These are phyloP conservation scores for Delphinella strobiligena DNA, from an alignment of 2,329 filamentous ascomycete genomes.

Conservation along the genomic window DNA sequence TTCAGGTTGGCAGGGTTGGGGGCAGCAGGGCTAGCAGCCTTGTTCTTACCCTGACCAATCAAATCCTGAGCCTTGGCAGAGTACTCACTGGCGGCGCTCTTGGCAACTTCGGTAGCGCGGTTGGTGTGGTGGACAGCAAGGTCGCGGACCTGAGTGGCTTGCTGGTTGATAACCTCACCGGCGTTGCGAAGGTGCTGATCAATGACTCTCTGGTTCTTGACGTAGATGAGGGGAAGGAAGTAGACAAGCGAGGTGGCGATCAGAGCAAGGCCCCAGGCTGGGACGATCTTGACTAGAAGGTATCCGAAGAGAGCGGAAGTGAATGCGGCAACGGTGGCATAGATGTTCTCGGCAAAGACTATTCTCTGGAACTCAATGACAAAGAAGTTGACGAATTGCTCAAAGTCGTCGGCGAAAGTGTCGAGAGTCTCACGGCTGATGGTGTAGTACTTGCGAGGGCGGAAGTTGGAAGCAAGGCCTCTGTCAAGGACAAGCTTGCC, in stretches of 20 bases:
- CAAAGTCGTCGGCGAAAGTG: conserved; percentile 47
- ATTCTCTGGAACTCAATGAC: conserved; percentile 56
- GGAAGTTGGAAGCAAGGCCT: conserved; percentile 48
- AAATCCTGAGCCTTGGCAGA: conserved; percentile 47
- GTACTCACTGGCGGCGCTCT: conserved; percentile 49
- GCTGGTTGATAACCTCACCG: conserved; percentile 42
- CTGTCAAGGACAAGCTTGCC: conserved; percentile 45
- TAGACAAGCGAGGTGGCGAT: conserved; percentile 45
- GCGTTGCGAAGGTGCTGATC: conserved; percentile 46
- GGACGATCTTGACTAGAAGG: conserved; percentile 53
- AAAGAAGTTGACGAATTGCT: conserved; percentile 56
- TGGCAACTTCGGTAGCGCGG: conserved; percentile 45
- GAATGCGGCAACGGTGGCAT: conserved; percentile 48
- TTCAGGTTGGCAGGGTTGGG: conserved; percentile 12
- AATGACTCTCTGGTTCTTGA: conserved; percentile 53
- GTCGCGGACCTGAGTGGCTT: conserved; percentile 48
- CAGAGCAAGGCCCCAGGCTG: conserved; percentile 51
- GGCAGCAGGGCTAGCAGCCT: conserved; percentile 14
- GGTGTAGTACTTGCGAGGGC: conserved; percentile 53
- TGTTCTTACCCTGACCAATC: conserved; percentile 28
- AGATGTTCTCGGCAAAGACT: conserved; percentile 53
- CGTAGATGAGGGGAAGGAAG: conserved; percentile 50
- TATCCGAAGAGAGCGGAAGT: conserved; percentile 46
- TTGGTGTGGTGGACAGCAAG: conserved; percentile 48
- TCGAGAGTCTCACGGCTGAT: conserved; percentile 53